phyloP scores from a whole-genome alignment of 331 rosid species.

The Ulmus americana region DNA sequence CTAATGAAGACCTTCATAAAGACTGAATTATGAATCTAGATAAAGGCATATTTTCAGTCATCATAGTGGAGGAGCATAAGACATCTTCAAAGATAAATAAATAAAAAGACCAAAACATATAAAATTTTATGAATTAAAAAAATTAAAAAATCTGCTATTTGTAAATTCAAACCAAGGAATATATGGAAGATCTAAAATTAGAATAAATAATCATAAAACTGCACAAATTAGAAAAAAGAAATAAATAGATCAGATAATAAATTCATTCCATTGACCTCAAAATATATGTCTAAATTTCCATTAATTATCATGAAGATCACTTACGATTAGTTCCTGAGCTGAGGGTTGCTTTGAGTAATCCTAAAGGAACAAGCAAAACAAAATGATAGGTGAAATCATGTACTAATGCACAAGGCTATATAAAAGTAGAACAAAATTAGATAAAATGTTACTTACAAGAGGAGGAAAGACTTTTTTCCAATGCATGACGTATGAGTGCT shows the following conservation, averaged over 20 bases:
- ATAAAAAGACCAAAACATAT: not conserved
- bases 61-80: not conserved
- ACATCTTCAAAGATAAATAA: not conserved
- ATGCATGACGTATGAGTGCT: conserved; percentile 95
- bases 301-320: conserved; percentile 49
- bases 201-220: not conserved
- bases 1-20: not conserved
- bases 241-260: not conserved
- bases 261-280: conserved; percentile 27
- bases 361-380: conserved; percentile 22
- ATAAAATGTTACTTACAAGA: conserved; percentile 42
- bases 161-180: not conserved
- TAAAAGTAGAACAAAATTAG: not conserved
- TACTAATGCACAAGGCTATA: not conserved
- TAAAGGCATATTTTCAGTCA: not conserved
- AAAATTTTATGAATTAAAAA: not conserved
- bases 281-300: conserved; percentile 48
- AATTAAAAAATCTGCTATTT: not conserved
- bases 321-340: conserved; percentile 49
- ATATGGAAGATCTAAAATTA: not conserved
- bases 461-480: conserved; percentile 89
- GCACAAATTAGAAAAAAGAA: not conserved
- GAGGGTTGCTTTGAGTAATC: conserved; percentile 50
- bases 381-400: conserved; percentile 3
- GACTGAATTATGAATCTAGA: not conserved